Base-by-base conservation (phyloP, 2,329 filamentous ascomycete genomes). In the Fusarium duplospermum region DNA sequence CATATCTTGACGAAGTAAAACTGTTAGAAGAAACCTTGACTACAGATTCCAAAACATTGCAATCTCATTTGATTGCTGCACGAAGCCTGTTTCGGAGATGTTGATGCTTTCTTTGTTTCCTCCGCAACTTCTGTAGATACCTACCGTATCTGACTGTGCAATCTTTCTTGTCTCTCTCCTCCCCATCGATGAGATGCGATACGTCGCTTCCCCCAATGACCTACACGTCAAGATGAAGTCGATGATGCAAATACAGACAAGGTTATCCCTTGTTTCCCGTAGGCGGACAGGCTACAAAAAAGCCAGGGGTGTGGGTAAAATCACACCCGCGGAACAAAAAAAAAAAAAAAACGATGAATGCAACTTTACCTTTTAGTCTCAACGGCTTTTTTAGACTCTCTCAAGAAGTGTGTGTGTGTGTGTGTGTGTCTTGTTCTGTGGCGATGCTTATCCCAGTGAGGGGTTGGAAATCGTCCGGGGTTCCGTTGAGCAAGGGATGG, bases 181-280 rank as follows among this genome's bases (percentile, higher is more conserved):
- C n/a, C 20, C 38, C 38, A 27, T 70, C 54, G 62, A 42, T n/a
- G 22, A 33, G 45, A 54, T 52, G 64, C 27, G 57, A 56, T 54
- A 40, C 40, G 22, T 20, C 35, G 9, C 47, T 64, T 35, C 20
- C 64, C 52, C 33, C 36, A 40, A 60, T 11, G 50, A 56, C 14
- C 31, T 60, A 45, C 47, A 59, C 58, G 24, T 71, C 61, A 71
- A 71, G 57, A 63, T 62, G 45, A 68, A 50, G 63, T 27, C 29
- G 38, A 38, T 50, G 58, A 74, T 71, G 70, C 70, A 73, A 62
- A 64, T 50, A 69, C 36, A n/a, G n/a, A 62, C 62, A 60, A 56
- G 27, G 45, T n/a, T 14, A 69, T 71, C 71, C 71, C 67, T 56
- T 72, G 64, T 42, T 38, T 38, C 52, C 36, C 33, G 20, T 52